Percentiles rank a stretch among this genome's conserved stretches.
Evolutionary conservation across 2,329 filamentous ascomycete species (phyloP).

Genomic region (Capronia americana): DNA sequence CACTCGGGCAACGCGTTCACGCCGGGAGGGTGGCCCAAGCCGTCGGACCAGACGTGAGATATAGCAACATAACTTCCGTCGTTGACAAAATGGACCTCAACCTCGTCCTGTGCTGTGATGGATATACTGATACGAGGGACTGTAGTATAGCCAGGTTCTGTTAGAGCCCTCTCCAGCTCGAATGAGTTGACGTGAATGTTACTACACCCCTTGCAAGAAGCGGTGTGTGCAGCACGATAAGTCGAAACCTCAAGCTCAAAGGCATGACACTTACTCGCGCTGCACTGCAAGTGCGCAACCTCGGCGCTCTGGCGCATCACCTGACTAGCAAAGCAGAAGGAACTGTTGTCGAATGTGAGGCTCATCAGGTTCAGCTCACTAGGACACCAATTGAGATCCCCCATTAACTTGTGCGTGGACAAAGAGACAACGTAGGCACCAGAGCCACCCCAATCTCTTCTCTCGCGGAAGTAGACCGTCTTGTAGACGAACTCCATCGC

Average conservation of each 20-base stretch:
- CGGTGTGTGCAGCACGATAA: neutral
- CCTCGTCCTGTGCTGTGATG: neutral
- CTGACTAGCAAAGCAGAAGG: constrained; percentile 11
- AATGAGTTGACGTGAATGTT: neutral
- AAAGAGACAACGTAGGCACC: neutral
- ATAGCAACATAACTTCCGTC: constrained; percentile 7
- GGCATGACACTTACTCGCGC: neutral
- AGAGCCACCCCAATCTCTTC: neutral
- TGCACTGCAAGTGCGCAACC: neutral
- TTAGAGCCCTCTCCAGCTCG: neutral
- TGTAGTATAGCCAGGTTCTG: neutral
- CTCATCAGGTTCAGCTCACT: constrained; percentile 13
- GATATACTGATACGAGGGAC: neutral
- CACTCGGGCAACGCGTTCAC: constrained; percentile 12
- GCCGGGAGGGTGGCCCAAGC: constrained; percentile 10
- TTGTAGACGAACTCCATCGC: neutral
- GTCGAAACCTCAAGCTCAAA: neutral
- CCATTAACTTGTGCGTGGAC: constrained; percentile 1
- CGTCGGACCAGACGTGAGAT: constrained; percentile 22
- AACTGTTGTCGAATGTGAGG: constrained; percentile 9
- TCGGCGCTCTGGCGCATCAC: neutral
- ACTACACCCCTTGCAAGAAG: neutral
- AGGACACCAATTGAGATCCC: constrained; percentile 15
- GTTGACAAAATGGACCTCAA: neutral
- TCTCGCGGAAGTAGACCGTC: neutral